Percentiles rank a stretch among this genome's conserved stretches.
These are phyloP conservation scores for Aureobasidium leucospermi DNA, from an alignment of 2,329 filamentous ascomycete species.

Conservation along the genomic window DNA sequence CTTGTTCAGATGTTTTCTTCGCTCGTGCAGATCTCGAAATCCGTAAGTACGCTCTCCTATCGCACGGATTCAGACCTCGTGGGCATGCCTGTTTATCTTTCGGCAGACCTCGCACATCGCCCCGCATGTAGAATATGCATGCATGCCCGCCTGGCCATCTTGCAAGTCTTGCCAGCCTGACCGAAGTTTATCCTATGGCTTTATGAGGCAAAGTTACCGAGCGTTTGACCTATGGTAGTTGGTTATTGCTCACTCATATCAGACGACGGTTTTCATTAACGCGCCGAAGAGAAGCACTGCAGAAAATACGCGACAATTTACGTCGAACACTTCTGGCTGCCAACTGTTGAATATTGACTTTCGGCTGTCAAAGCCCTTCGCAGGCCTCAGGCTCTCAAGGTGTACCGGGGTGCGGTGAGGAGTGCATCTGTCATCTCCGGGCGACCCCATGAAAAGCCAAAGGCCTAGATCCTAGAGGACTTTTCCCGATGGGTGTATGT, in stretches of 20 bases:
- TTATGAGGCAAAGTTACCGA: not conserved
- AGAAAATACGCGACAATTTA: not conserved
- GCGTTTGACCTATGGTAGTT: not conserved
- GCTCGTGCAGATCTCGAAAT: too few relatives aligned
- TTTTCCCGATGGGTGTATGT: not conserved
- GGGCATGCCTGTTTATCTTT: not conserved
- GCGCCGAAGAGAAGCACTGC: not conserved
- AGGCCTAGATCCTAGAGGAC: not conserved
- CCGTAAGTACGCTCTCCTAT: too few relatives aligned
- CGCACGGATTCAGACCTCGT: too few relatives aligned
- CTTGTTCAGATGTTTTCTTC: too few relatives aligned
- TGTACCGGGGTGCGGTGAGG: not conserved
- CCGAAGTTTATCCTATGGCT: not conserved
- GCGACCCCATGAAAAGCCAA: not conserved
- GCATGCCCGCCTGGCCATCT: not conserved
- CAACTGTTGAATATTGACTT: not conserved
- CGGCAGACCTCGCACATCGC: not conserved
- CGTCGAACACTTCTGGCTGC: not conserved
- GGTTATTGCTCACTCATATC: not conserved
- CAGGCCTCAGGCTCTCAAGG: not conserved
- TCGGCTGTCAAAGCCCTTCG: not conserved
- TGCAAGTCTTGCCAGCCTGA: not conserved
- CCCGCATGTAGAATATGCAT: slow-evolving; percentile 2
- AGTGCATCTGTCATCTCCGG: not conserved
- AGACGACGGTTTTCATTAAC: not conserved